These are phyloP conservation scores for Alloascoidea hylecoeti DNA, from an alignment of 805 yeast genomes.

Conservation along the genomic window DNA sequence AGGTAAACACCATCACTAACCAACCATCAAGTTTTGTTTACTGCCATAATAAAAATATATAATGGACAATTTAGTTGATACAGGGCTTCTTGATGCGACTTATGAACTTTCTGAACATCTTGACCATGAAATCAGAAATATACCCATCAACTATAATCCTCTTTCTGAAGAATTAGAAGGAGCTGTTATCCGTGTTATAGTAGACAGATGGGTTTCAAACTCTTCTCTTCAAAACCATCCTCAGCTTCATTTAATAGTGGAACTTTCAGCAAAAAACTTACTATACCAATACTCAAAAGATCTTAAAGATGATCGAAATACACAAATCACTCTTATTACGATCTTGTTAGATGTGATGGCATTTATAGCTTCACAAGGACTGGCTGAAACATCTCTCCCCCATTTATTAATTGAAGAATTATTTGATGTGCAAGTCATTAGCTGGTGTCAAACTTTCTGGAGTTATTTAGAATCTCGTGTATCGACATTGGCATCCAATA, in stretches of 20 bases:
- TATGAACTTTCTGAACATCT: too few relatives aligned
- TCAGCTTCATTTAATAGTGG: neutral
- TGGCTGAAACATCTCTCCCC: constrained; percentile 10
- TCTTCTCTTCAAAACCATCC: too few relatives aligned
- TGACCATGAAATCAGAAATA: too few relatives aligned
- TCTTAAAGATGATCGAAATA: neutral
- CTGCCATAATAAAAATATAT: too few relatives aligned
- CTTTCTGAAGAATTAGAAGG: too few relatives aligned
- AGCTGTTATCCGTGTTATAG: too few relatives aligned
- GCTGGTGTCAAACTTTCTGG: constrained; percentile 21
- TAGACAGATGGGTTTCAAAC: too few relatives aligned
- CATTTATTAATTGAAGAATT: constrained; percentile 17
- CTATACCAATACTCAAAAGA: neutral
- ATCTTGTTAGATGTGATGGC: constrained; percentile 6
- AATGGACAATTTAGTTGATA: too few relatives aligned
- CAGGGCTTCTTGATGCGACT: too few relatives aligned
- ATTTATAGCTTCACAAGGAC: constrained; percentile 8
- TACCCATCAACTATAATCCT: too few relatives aligned
- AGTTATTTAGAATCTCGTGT: constrained; percentile 16
- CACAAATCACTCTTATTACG: neutral
- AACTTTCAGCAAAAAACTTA: neutral
- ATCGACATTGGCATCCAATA: constrained; percentile 9
- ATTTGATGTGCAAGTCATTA: constrained; percentile 16
- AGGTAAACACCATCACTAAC: too few relatives aligned
- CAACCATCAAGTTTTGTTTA: too few relatives aligned